Evolutionary conservation across 306 rosid genomes (phyloP), one percentile per base, ranked within the genome.

Genomic region (Prunus mongolica): DNA sequence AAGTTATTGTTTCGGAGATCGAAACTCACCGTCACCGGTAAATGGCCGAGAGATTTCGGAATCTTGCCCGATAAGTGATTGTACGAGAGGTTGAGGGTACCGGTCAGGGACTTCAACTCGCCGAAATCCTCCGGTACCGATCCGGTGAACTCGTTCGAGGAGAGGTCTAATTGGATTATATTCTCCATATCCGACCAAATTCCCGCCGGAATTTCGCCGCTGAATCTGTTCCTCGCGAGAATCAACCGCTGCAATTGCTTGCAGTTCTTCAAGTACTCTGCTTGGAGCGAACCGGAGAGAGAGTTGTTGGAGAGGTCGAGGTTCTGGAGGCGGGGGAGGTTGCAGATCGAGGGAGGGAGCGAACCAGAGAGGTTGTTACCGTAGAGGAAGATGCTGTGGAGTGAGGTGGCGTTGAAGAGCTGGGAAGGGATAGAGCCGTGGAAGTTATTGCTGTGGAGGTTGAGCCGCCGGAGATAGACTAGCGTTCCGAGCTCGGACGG

Each of bases 401-500:
- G 88, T 0, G 97, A 86, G 18, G 93, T 87, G 46, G 99, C 99
- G 66, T 96, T 96, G 85, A 96, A 96, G 82, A 96, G 91, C 79
- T 88, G 93, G 13, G 78, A 64, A 1, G 99, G 99, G 14, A 96
- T 84, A 2, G 91, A 82, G 7, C 99, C 99, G 57, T 82, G 81
- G 81, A 96, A 86, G 64, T 79, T 84, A 63, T 96, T 96, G 79
- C 55, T 80, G 50, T 93, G 99, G 65, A 96, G 87, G 64, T 91
- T 96, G 46, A 96, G 86, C 5, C 99, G 96, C 63, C 99, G 97
- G 76, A 96, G 98, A 61, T 79, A 92, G 38, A 70, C 75, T 7
- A 96, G 82, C 19, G 78, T 89, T 0, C 98, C 98, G 4, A 96
- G 97, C 84, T 92, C 99, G 44, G 99, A 96, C 5, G 99, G 99